Conservation (phyloP, 805 yeast species). For the Ascoidea asiatica region DNA sequence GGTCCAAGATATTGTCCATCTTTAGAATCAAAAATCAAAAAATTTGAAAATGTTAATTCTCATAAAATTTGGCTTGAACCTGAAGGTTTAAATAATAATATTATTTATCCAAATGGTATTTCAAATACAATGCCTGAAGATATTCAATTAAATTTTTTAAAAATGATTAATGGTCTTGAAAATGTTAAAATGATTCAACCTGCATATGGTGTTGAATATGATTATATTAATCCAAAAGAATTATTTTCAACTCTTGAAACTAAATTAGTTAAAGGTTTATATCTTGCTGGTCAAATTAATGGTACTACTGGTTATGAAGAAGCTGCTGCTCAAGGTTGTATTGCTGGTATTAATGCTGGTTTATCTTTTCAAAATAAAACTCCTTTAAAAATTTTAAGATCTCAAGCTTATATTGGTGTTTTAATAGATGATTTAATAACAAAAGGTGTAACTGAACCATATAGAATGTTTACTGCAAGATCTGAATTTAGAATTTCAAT, state of each 20-base stretch:
- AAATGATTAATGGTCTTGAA: constrained; percentile 78
- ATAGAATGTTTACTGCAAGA: constrained; percentile 94
- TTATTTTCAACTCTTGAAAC: constrained; percentile 69
- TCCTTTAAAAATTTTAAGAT: constrained; percentile 47
- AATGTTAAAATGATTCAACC: constrained; percentile 84
- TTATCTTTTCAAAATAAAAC: constrained; percentile 26
- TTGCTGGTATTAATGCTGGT: constrained; percentile 96
- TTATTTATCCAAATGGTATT: constrained; percentile 94
- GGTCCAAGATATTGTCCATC: constrained; percentile 99
- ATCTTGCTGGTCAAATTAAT: constrained; percentile 91
- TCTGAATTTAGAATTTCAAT: constrained; percentile 87
- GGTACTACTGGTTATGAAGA: constrained; percentile 99
- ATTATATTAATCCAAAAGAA: constrained; percentile 89
- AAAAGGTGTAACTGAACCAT: constrained; percentile 94
- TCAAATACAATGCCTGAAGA: constrained; percentile 95
- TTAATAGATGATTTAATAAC: constrained; percentile 88
- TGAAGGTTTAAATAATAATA: constrained; percentile 76
- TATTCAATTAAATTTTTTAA: constrained; percentile 62
- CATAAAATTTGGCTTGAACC: constrained; percentile 95
- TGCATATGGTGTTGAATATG: constrained; percentile 98
- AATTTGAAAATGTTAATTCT: constrained; percentile 60
- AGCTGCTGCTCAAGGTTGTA: constrained; percentile 92
- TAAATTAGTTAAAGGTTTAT: constrained; percentile 63
- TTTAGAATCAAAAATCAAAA: constrained; percentile 73
- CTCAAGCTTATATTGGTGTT: constrained; percentile 88